A percentile compares a stretch with the other conserved stretches of the same genome.
Conservation (phyloP, 495 filamentous ascomycete genomes). For the Cudoniella acicularis region DNA sequence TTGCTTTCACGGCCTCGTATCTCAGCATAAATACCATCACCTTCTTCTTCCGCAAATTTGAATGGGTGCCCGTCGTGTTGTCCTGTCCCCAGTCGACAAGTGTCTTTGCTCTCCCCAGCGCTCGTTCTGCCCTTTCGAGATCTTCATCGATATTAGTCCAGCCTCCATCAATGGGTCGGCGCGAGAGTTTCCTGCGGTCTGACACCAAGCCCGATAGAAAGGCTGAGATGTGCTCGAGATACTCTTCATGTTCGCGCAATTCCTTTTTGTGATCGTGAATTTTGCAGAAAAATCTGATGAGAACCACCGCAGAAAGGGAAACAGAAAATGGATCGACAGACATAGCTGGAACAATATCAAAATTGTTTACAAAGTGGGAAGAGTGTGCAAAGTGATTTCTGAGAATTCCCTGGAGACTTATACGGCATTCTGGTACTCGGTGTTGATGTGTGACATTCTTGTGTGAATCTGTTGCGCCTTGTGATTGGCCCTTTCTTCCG, state of each 20-base stretch:
- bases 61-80: not conserved
- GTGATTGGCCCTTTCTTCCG: not conserved
- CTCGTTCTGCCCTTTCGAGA: not conserved
- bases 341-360: not conserved
- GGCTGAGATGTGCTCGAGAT: no score
- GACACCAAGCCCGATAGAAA: no score
- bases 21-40: not conserved
- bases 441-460: no score
- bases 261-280: not conserved
- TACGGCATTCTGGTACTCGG: no score
- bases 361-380: not conserved
- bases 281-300: not conserved
- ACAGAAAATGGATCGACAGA: not conserved
- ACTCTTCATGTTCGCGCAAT: not conserved
- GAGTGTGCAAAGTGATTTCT: no score
- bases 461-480: no score
- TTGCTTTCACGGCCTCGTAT: not conserved
- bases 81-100: not conserved
- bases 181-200: not conserved
- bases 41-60: not conserved
- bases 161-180: not conserved
- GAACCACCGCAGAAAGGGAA: not conserved
- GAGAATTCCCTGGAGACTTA: no score
- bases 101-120: not conserved
- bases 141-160: not conserved